Conservation (phyloP, 169 alveolate species). For the Eimeria falciformis region DNA sequence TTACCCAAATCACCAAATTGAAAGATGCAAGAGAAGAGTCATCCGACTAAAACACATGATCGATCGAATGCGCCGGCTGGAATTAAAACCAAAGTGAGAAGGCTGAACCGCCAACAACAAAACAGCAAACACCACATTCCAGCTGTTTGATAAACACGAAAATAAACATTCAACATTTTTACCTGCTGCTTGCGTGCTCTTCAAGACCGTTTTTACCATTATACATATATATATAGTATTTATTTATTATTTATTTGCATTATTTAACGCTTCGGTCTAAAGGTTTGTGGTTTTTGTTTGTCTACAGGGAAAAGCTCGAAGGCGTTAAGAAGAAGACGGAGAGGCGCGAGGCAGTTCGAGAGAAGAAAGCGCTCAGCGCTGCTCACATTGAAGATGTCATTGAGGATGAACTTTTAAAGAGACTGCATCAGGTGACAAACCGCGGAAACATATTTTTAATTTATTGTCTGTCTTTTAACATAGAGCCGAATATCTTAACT, state of each 20-base stretch:
- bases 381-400: slow-evolving; percentile 98
- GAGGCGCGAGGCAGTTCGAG: slow-evolving; percentile 97
- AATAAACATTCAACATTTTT: too few relatives aligned
- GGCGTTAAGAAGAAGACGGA: slow-evolving; percentile 99
- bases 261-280: too few relatives aligned
- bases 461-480: background rate
- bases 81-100: slow-evolving; percentile 82
- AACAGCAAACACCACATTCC: background rate
- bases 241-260: too few relatives aligned
- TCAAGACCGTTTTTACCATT: too few relatives aligned
- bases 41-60: slow-evolving; percentile 96
- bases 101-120: background rate
- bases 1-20: slow-evolving; percentile 95
- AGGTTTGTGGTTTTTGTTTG: background rate
- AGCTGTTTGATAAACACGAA: too few relatives aligned
- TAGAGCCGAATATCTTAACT: too few relatives aligned
- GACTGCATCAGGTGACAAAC: slow-evolving; percentile 85
- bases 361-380: slow-evolving; percentile 96
- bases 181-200: too few relatives aligned
- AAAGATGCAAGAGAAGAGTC: slow-evolving; percentile 97
- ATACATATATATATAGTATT: too few relatives aligned
- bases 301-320: slow-evolving; percentile 81
- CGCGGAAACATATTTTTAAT: background rate
- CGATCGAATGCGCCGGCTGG: slow-evolving; percentile 93
- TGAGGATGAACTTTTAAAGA: slow-evolving; percentile 95